A percentile compares a stretch with the other conserved stretches of the same genome.
phyloP scores from a whole-genome alignment of 345 rosid genomes.

The Salix brachista region DNA sequence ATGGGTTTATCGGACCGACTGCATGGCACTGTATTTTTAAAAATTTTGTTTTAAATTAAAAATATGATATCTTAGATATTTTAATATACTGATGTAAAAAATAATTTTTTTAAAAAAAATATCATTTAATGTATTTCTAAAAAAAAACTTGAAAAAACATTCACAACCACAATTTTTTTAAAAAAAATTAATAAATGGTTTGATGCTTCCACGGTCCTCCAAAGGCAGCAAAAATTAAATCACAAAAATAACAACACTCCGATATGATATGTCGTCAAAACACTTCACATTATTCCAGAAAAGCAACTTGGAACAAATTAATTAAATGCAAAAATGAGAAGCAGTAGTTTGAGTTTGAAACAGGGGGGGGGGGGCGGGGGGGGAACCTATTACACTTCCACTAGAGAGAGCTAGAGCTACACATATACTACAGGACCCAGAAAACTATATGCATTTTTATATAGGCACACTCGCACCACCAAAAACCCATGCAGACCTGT shows the following conservation, averaged over 20 bases:
- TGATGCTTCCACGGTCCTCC: neutral
- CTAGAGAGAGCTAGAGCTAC: neutral
- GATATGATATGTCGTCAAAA: neutral
- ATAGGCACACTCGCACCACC: conserved; percentile 1
- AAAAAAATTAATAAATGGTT: neutral
- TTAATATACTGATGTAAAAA: too few species aligned
- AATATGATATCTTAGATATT: too few species aligned
- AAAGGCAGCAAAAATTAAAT: neutral
- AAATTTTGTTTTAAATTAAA: too few species aligned
- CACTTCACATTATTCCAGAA: neutral
- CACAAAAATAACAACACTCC: neutral
- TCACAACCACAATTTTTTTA: too few species aligned
- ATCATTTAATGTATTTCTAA: too few species aligned
- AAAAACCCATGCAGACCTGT: conserved; percentile 3
- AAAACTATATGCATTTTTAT: conserved; percentile 2
- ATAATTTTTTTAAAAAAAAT: too few species aligned
- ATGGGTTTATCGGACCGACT: neutral
- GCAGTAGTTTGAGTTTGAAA: neutral
- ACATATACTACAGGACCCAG: conserved; percentile 15
- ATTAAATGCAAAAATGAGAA: conserved; percentile 16
- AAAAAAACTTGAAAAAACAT: too few species aligned
- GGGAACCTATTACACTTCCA: neutral
- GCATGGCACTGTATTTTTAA: too few species aligned
- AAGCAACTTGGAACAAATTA: conserved; percentile 21
- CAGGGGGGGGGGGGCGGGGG: neutral